phyloP scores from a whole-genome alignment of 768 basidiomycete genomes.

The Sutorius australiensis region DNA sequence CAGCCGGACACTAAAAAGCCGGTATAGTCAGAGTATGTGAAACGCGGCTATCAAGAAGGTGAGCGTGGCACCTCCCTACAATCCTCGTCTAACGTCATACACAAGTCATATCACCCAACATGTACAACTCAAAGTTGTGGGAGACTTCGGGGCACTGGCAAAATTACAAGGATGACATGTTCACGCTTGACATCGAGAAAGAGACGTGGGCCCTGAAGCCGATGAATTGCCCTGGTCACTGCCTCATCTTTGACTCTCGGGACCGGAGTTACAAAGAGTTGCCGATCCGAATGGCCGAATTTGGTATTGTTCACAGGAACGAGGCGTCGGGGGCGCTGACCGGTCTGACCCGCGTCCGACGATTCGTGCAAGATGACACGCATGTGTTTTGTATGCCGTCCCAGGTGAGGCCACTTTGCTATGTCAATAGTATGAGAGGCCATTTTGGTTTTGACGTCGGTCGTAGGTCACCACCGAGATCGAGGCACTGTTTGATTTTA shows the following conservation, averaged over 20 bases:
- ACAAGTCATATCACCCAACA: conserved; percentile 94
- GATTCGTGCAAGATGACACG: conserved; percentile 97
- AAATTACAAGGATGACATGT: conserved; percentile 99
- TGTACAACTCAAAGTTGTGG: conserved; percentile 96
- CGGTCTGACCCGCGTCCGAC: conserved; percentile 86
- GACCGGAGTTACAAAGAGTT: conserved; percentile 94
- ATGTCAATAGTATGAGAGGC: background rate
- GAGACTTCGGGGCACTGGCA: conserved; percentile 98
- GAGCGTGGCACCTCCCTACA: background rate
- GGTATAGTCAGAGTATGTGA: conserved; percentile 80
- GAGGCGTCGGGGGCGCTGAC: conserved; percentile 94
- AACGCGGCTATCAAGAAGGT: conserved; percentile 95
- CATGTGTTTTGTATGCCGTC: conserved; percentile 98
- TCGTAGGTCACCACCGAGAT: conserved; percentile 84
- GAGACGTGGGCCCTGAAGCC: conserved; percentile 95
- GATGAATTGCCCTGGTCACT: conserved; percentile 99
- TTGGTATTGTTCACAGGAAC: conserved; percentile 95
- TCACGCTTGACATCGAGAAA: conserved; percentile 89
- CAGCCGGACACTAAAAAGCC: conserved; percentile 1
- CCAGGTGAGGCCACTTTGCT: conserved; percentile 48
- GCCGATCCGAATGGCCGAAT: conserved; percentile 97
- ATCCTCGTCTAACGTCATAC: conserved; percentile 9
- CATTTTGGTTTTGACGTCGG: background rate
- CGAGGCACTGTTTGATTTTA: conserved; percentile 84
- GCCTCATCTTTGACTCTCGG: conserved; percentile 90